phyloP scores from a whole-genome alignment of 208 protist genomes.

The Crithidia fasciculata region DNA sequence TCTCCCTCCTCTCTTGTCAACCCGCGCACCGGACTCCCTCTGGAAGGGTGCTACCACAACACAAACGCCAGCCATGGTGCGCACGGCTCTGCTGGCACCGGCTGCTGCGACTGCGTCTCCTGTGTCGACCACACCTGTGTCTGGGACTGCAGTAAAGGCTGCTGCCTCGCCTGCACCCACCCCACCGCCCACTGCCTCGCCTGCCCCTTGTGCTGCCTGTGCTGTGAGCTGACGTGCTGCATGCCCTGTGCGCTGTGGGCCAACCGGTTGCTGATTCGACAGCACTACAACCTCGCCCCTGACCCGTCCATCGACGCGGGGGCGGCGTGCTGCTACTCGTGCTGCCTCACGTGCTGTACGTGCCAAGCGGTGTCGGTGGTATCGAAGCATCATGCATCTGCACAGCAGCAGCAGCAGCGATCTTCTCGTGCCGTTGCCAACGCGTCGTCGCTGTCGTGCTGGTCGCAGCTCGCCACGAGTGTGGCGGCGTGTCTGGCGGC shows the following conservation, averaged over 20 bases:
- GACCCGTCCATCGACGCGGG: slow-evolving; percentile 34
- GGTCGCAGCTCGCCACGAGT: slow-evolving; percentile 33
- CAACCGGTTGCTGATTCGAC: slow-evolving; percentile 54
- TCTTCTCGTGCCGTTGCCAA: neutral
- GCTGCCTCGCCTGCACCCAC: slow-evolving; percentile 38
- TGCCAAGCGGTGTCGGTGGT: slow-evolving; percentile 2
- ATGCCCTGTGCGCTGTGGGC: slow-evolving; percentile 52
- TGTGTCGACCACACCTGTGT: slow-evolving; percentile 20
- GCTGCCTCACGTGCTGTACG: slow-evolving; percentile 35
- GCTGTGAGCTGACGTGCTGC: slow-evolving; percentile 49
- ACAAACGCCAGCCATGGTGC: neutral
- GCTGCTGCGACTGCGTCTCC: slow-evolving; percentile 37
- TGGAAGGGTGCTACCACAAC: slow-evolving; percentile 47
- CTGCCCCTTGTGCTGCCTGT: slow-evolving; percentile 44
- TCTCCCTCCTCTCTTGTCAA: slow-evolving; percentile 32
- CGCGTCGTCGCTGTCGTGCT: slow-evolving; percentile 29
- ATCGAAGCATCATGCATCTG: neutral
- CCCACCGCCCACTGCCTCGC: slow-evolving; percentile 38
- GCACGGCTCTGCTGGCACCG: neutral
- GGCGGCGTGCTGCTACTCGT: slow-evolving; percentile 40
- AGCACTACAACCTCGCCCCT: slow-evolving; percentile 51
- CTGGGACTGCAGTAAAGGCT: slow-evolving; percentile 17
- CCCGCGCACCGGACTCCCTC: slow-evolving; percentile 35
- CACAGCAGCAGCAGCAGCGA: neutral
- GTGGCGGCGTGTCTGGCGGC: slow-evolving; percentile 36